phyloP scores from a whole-genome alignment of 2,329 filamentous ascomycete genomes.

The Ophiocordyceps polyrhachis-furcata region DNA sequence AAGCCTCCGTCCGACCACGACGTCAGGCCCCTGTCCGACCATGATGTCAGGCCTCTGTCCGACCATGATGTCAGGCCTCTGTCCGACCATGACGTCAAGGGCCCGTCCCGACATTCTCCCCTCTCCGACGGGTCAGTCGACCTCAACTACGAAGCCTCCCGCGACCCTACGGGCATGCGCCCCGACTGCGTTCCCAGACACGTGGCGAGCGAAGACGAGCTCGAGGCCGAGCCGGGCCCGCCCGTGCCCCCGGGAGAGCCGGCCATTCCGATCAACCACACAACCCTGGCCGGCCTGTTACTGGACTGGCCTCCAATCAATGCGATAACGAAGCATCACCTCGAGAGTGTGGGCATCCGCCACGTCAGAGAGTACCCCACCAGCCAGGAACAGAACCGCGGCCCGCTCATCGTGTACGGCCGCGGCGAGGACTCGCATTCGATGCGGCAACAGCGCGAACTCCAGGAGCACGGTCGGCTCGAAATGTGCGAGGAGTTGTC shows the following conservation, averaged over 20 bases:
- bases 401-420: constrained; percentile 57
- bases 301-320: constrained; percentile 53
- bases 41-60: constrained; percentile 5
- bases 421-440: constrained; percentile 55
- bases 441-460: constrained; percentile 27
- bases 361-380: constrained; percentile 57
- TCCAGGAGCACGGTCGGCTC: constrained; percentile 17
- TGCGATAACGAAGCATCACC: constrained; percentile 35
- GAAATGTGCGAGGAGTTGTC: constrained; percentile 29
- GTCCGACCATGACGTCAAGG: constrained; percentile 13
- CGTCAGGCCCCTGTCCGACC: no score
- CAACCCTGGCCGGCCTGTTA: constrained; percentile 71
- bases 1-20: constrained; percentile 5
- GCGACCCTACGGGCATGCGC: constrained; percentile 8
- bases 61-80: constrained; percentile 13
- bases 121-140: constrained; percentile 1
- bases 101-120: constrained; percentile 7
- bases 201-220: constrained; percentile 24
- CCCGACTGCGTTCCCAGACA: constrained; percentile 9
- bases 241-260: constrained; percentile 39
- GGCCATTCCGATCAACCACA: constrained; percentile 69
- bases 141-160: constrained; percentile 7
- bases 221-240: constrained; percentile 31
- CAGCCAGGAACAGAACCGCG: constrained; percentile 53
- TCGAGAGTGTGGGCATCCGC: constrained; percentile 30